Evolutionary conservation across 768 basidiomycete species (phyloP).

Genomic region (Boletus bicolor): DNA sequence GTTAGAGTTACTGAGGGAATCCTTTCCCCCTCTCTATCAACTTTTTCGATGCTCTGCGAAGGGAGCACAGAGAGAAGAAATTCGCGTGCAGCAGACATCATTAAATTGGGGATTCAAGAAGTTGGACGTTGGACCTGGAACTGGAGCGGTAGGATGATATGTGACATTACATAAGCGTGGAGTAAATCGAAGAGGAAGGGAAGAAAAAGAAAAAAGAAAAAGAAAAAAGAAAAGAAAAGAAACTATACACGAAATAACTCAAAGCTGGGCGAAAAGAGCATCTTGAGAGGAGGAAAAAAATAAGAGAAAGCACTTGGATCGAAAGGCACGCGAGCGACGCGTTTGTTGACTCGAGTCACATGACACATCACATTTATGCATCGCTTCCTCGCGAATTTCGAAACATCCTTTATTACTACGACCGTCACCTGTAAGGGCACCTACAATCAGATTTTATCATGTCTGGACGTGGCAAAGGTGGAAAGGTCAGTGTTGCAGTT

Average conservation of each 20-base stretch:
- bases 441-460: conserved; percentile 34
- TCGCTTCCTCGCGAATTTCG: neutral
- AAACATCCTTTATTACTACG: neutral
- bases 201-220: neutral
- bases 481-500: conserved; percentile 42
- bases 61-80: conserved; percentile 32
- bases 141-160: too few relatives aligned
- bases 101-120: neutral
- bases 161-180: neutral
- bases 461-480: conserved; percentile 88
- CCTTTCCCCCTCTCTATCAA: conserved; percentile 11
- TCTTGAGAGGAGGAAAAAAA: neutral
- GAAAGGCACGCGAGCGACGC: neutral
- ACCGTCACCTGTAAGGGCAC: conserved; percentile 3
- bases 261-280: neutral
- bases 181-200: neutral
- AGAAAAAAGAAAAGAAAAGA: neutral
- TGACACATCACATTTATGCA: neutral
- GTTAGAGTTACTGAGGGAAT: conserved; percentile 74
- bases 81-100: conserved; percentile 16
- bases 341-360: conserved; percentile 5
- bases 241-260: neutral
- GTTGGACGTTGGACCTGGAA: neutral
- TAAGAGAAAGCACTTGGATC: too few relatives aligned
- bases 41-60: conserved; percentile 6